phyloP scores from a whole-genome alignment of 2,329 filamentous ascomycete species.

The Pezicula carpinea region DNA sequence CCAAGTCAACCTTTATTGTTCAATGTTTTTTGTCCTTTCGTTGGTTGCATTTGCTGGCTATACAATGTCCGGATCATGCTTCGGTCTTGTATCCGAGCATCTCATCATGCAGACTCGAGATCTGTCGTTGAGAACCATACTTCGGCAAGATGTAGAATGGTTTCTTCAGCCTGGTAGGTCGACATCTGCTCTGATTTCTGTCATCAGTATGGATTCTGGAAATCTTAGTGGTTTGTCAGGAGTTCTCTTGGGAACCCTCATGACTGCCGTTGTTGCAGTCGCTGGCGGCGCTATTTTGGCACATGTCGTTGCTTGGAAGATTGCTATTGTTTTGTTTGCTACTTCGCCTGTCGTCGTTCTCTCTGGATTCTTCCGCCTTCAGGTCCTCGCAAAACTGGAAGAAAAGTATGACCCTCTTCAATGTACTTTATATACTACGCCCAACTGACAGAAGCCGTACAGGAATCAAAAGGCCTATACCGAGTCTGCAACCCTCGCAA shows the following conservation, averaged over 20 bases:
- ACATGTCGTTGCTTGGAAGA: constrained; percentile 71
- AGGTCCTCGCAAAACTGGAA: constrained; percentile 56
- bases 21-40: constrained; percentile 45
- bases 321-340: constrained; percentile 67
- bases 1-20: constrained; percentile 31
- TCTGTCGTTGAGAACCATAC: constrained; percentile 58
- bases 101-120: constrained; percentile 60
- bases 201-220: constrained; percentile 66
- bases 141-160: constrained; percentile 66
- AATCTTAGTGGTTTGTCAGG: constrained; percentile 65
- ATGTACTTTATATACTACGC: too few relatives aligned
- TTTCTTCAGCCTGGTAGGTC: constrained; percentile 61
- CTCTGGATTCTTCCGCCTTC: constrained; percentile 64
- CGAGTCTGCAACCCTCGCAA: constrained; percentile 58
- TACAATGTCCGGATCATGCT: constrained; percentile 47
- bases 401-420: constrained; percentile 32
- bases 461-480: constrained; percentile 58
- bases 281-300: constrained; percentile 63
- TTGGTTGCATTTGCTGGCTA: constrained; percentile 57
- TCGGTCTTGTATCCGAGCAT: constrained; percentile 57
- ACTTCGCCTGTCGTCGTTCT: constrained; percentile 65
- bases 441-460: too few relatives aligned
- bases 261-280: constrained; percentile 65
- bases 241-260: constrained; percentile 64
- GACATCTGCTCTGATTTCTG: constrained; percentile 56